Percentiles rank a stretch among this genome's conserved stretches.
Conservation (phyloP, 495 filamentous ascomycete species). For the Penicillium coffeae region DNA sequence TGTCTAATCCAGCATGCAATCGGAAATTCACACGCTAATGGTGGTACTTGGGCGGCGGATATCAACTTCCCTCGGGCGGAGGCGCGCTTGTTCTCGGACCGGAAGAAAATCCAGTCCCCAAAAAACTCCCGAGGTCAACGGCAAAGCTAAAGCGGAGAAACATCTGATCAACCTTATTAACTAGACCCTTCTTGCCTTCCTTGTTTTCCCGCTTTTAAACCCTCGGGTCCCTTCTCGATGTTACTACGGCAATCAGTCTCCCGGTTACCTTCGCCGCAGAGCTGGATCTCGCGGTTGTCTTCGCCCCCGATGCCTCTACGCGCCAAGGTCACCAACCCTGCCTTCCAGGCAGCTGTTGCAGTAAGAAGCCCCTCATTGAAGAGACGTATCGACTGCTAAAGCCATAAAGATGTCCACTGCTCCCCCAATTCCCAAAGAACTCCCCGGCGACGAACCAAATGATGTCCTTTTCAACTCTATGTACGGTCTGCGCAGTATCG, state of each 20-base stretch:
- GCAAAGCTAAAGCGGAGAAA: conserved; percentile 32
- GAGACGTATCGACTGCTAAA: conserved; percentile 4
- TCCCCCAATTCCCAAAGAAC: conserved; percentile 47
- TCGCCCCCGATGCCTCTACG: conserved; percentile 73
- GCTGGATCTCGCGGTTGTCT: conserved; percentile 51
- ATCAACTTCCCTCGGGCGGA: background rate
- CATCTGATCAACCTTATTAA: conserved; percentile 21
- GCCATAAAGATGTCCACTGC: conserved; percentile 54
- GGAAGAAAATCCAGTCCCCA: conserved; percentile 25
- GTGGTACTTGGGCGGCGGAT: conserved; percentile 3
- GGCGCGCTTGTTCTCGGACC: conserved; percentile 25
- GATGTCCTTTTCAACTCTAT: conserved; percentile 88
- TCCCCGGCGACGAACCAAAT: conserved; percentile 67
- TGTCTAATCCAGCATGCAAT: too few relatives aligned
- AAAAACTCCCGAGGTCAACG: conserved; percentile 32
- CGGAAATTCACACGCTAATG: too few relatives aligned
- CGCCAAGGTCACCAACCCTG: conserved; percentile 72
- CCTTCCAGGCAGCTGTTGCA: conserved; percentile 45
- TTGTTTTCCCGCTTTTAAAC: conserved; percentile 6
- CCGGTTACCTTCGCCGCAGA: conserved; percentile 46
- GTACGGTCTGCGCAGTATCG: conserved; percentile 86
- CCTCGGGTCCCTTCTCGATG: conserved; percentile 39
- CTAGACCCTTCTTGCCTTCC: conserved; percentile 11
- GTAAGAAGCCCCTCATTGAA: conserved; percentile 25
- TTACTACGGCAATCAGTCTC: conserved; percentile 47